Evolutionary conservation across 164 flowering plant genomes (phyloP).

Genomic region (Tinospora cordifolia): DNA sequence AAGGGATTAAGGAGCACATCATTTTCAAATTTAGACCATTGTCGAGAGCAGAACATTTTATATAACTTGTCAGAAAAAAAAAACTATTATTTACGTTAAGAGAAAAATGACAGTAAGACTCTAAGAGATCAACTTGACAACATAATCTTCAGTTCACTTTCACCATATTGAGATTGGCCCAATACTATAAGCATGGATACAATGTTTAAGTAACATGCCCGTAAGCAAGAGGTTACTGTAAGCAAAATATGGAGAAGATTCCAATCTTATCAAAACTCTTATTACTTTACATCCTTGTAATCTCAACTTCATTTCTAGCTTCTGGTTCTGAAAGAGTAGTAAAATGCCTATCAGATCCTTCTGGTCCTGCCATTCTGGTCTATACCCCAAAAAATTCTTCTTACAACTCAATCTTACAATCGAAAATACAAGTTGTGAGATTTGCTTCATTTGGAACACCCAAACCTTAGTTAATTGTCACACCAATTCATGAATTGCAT

Average conservation of each 20-base stretch:
- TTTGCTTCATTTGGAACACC: background rate
- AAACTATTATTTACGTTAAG: too few species aligned
- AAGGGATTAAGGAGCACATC: too few species aligned
- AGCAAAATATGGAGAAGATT: background rate
- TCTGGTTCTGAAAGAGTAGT: background rate
- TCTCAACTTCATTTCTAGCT: background rate
- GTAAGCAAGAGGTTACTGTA: too few species aligned
- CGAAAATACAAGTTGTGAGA: background rate
- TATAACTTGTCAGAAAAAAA: too few species aligned
- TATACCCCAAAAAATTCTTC: constrained; percentile 6
- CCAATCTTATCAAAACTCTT: background rate
- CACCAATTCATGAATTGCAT: constrained; percentile 2
- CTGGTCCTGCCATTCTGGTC: background rate
- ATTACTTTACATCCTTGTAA: background rate
- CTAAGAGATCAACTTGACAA: too few species aligned
- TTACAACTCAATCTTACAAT: background rate
- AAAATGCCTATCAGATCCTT: background rate
- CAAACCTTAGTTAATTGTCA: constrained; percentile 5
- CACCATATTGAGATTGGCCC: too few species aligned
- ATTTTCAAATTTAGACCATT: too few species aligned
- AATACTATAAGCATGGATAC: too few species aligned
- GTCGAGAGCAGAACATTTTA: too few species aligned
- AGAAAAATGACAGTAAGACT: too few species aligned
- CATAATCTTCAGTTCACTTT: too few species aligned
- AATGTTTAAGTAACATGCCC: too few species aligned